A percentile compares a stretch with the other conserved stretches of the same genome.
These are phyloP conservation scores for Lenzites betulinus DNA, from an alignment of 768 basidiomycete genomes.

Conservation along the genomic window DNA sequence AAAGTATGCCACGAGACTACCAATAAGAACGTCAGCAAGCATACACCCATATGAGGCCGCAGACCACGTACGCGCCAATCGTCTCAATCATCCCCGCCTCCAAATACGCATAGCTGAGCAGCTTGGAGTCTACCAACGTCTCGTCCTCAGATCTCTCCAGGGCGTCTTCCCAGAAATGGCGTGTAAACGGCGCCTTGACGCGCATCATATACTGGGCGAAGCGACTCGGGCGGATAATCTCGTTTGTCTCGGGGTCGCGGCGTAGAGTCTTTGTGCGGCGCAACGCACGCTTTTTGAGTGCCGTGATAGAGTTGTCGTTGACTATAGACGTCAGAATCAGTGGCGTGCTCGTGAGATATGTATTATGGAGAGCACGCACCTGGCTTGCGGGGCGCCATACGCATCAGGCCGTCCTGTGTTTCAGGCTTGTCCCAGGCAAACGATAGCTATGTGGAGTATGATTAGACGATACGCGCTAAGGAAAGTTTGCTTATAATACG, in stretches of 20 bases:
- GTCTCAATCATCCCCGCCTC: slow-evolving; percentile 66
- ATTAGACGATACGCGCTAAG: not conserved
- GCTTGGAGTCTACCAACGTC: slow-evolving; percentile 58
- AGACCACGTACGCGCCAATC: slow-evolving; percentile 49
- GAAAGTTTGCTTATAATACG: slow-evolving; percentile 20
- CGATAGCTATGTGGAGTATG: slow-evolving; percentile 45
- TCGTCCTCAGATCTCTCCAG: slow-evolving; percentile 57
- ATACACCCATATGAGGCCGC: not conserved
- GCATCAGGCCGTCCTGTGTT: slow-evolving; percentile 65
- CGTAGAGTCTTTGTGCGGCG: slow-evolving; percentile 55
- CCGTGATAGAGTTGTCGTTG: slow-evolving; percentile 53
- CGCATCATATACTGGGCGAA: slow-evolving; percentile 40
- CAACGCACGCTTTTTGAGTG: slow-evolving; percentile 58
- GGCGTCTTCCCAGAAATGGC: slow-evolving; percentile 58
- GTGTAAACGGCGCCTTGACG: slow-evolving; percentile 55
- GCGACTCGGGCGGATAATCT: slow-evolving; percentile 44
- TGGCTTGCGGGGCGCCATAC: slow-evolving; percentile 65
- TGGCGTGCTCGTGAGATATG: not conserved
- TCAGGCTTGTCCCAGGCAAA: slow-evolving; percentile 77
- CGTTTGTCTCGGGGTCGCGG: slow-evolving; percentile 54
- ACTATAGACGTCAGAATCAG: slow-evolving; percentile 37
- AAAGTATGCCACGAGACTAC: slow-evolving; percentile 63
- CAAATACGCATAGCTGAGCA: slow-evolving; percentile 67
- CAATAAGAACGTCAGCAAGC: not conserved
- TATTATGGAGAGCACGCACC: slow-evolving; percentile 35